These are phyloP conservation scores for Diplodia intermedia DNA, from an alignment of 2,329 filamentous ascomycete genomes.

Conservation along the genomic window DNA sequence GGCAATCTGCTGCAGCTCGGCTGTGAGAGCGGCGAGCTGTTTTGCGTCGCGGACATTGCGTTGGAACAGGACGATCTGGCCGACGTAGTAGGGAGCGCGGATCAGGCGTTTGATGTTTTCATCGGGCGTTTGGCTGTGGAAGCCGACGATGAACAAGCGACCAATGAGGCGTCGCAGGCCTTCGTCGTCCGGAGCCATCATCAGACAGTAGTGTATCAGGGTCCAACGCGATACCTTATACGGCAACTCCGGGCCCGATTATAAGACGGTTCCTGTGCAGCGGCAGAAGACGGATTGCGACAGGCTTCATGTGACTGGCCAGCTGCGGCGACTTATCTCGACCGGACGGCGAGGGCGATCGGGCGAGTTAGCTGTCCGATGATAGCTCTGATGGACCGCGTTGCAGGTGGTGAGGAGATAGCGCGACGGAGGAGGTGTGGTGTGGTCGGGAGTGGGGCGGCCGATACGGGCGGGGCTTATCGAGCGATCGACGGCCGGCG, in stretches of 20 bases:
- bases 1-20: conserved; percentile 25
- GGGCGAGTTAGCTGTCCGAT: background rate
- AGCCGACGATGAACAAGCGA: conserved; percentile 28
- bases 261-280: background rate
- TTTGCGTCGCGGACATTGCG: conserved; percentile 25
- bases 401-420: background rate
- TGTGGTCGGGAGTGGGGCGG: background rate
- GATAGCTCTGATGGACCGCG: background rate
- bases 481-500: background rate
- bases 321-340: background rate
- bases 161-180: conserved; percentile 21
- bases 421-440: background rate
- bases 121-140: conserved; percentile 28
- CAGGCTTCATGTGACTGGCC: background rate
- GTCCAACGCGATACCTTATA: background rate
- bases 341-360: background rate
- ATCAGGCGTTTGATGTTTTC: conserved; percentile 30
- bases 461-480: background rate
- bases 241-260: background rate
- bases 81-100: conserved; percentile 26
- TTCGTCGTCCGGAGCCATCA: conserved; percentile 10
- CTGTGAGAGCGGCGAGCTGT: conserved; percentile 9
- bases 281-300: background rate
- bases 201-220: background rate
- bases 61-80: conserved; percentile 30